A percentile compares a stretch with the other conserved stretches of the same genome.
phyloP scores from a whole-genome alignment of 345 rosid genomes.

The Abelmoschus esculentus region DNA sequence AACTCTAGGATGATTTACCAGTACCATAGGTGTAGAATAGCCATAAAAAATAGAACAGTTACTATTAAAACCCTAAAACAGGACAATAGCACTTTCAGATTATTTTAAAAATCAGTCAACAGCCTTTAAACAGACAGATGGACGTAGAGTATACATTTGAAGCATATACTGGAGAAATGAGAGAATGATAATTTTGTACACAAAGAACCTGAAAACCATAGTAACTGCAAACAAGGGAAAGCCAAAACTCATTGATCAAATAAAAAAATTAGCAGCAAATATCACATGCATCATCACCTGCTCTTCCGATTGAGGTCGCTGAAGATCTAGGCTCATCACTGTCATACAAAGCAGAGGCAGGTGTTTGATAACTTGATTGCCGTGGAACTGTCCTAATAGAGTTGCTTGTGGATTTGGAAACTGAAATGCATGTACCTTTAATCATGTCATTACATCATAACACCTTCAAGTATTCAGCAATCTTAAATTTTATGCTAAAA shows the following conservation, averaged over 20 bases:
- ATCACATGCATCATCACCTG: conserved; percentile 29
- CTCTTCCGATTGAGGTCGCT: conserved; percentile 34
- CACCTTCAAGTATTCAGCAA: background rate
- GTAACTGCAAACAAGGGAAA: background rate
- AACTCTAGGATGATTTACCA: background rate
- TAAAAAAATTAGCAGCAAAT: background rate
- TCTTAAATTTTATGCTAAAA: background rate
- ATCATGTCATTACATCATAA: background rate
- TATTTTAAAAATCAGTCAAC: background rate
- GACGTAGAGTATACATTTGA: background rate
- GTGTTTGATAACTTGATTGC: conserved; percentile 65
- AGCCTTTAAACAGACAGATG: background rate
- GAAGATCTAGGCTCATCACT: conserved; percentile 45
- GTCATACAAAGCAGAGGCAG: conserved; percentile 83
- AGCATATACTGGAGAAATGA: background rate
- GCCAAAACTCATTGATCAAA: background rate
- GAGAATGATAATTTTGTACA: background rate
- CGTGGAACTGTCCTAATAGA: conserved; percentile 45
- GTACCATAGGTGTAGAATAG: background rate
- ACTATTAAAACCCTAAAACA: background rate
- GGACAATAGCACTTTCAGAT: background rate
- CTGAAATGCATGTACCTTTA: conserved; percentile 30
- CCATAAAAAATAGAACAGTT: background rate
- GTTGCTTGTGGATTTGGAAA: conserved; percentile 32
- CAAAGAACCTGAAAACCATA: background rate